Evolutionary conservation across 2,329 filamentous ascomycete genomes (phyloP).

Genomic region (Thelonectria olida): DNA sequence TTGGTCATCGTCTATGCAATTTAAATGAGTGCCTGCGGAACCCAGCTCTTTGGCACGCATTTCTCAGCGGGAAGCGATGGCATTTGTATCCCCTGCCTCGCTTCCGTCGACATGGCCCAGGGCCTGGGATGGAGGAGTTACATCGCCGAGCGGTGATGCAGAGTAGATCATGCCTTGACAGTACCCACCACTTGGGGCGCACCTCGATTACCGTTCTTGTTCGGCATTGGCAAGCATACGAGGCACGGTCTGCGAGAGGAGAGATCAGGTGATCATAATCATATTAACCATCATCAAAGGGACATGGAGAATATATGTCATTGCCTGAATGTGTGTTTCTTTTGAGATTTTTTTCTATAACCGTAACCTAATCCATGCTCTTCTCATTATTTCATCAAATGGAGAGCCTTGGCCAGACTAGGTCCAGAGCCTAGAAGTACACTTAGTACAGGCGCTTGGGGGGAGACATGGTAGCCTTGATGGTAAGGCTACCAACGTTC

Average conservation of each 20-base stretch:
- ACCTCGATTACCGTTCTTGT: neutral
- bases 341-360: conserved; percentile 22
- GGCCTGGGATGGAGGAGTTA: conserved; percentile 5
- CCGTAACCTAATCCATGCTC: conserved; percentile 31
- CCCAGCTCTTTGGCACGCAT: neutral
- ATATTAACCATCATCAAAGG: neutral
- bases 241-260: neutral
- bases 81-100: neutral
- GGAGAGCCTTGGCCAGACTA: conserved; percentile 31
- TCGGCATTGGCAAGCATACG: neutral
- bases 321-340: conserved; percentile 32
- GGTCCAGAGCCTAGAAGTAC: conserved; percentile 34
- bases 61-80: neutral
- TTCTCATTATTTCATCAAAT: conserved; percentile 30
- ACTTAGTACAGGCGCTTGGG: conserved; percentile 96
- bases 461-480: conserved; percentile 99
- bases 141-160: neutral
- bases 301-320: neutral
- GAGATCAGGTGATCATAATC: neutral
- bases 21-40: neutral
- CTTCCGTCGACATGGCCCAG: neutral
- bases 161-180: neutral
- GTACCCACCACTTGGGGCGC: neutral
- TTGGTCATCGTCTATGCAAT: conserved; percentile 7
- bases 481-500: conserved; percentile 99